Evolutionary conservation across 306 rosid genomes (phyloP).

Genomic region (Biancaea sappan): DNA sequence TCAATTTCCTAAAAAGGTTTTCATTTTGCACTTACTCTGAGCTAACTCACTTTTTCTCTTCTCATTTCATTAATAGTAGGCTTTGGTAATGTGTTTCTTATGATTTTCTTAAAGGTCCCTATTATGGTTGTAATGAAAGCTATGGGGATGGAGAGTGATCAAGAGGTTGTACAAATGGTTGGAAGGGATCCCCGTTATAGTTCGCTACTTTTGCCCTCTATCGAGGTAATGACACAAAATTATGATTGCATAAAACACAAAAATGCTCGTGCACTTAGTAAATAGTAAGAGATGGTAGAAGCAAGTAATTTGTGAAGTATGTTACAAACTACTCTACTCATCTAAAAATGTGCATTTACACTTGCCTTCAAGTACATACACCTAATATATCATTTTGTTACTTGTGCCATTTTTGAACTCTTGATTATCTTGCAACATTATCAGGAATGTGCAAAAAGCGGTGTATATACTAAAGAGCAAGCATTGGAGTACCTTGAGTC

Average conservation of each 20-base stretch:
- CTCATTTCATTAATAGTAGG: conserved; percentile 9
- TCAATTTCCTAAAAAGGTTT: conserved; percentile 68
- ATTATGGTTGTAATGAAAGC: conserved; percentile 84
- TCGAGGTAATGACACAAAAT: conserved; percentile 59
- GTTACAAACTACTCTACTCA: conserved; percentile 8
- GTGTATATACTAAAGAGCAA: conserved; percentile 63
- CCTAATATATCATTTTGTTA: conserved; percentile 1
- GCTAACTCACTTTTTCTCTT: conserved; percentile 15
- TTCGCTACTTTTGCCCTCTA: conserved; percentile 73
- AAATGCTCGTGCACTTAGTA: conserved; percentile 1
- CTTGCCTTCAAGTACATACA: neutral
- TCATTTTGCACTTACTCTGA: conserved; percentile 18
- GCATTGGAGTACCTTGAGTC: conserved; percentile 77
- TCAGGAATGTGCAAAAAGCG: conserved; percentile 76
- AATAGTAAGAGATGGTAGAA: conserved; percentile 1
- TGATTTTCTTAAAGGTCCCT: conserved; percentile 60
- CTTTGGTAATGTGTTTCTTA: conserved; percentile 4
- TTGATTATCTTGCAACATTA: conserved; percentile 34
- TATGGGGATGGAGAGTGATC: conserved; percentile 92
- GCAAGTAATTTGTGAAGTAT: neutral
- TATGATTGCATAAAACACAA: conserved; percentile 9
- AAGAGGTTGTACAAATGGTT: conserved; percentile 86
- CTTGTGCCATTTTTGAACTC: conserved; percentile 11
- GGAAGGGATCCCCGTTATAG: conserved; percentile 91
- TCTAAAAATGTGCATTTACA: neutral